Evolutionary conservation across 352 stramenopile species (phyloP), one percentile per base, ranked within the genome.

Genomic region (Globisporangium parvum): DNA sequence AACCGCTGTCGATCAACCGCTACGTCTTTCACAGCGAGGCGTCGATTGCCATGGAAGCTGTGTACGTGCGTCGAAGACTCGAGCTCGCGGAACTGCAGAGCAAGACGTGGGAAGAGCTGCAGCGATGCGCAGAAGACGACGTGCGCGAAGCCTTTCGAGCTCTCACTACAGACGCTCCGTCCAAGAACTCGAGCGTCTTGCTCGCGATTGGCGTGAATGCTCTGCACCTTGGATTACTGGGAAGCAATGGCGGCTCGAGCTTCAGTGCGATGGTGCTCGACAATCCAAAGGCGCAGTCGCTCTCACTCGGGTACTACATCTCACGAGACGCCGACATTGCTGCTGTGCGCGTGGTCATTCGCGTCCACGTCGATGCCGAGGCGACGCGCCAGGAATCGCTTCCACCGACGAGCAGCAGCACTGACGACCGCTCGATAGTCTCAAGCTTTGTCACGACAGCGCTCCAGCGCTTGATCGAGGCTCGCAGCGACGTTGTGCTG

Each of bases 271-370:
- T 54, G 33, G 39, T 58, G 33, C 12, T 52, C 6, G 51, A 49
- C 17, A 50, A 51, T 8, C 31, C 57, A 1, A 33, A 42, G 6
- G 20, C 45, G n/a, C 50, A 55, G 20, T 57, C 57, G 33, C 45
- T 63, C n/a, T 63, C 57, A 0, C 46, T 63, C 6, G 57, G 57
- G 8, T 59, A 63, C 39, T 63, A 40, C 33, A 39, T 59, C 24
- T 63, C 57, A 6, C 47, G 47, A 15, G 45, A 63, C 14, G 12
- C 45, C 5, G 57, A 63, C 37, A 59, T 63, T 11, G 44, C 50
- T 20, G 51, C 57, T 3, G 46, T 63, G 6, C 57, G 51, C 6
- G 26, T 63, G 20, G 12, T 49, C 31, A 58, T 63, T 20, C 50
- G 57, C 2, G 39, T 63, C 33, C 57, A 63, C 31, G 51, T 59